phyloP scores from a whole-genome alignment of 2,329 filamentous ascomycete species.

The Lachnum nothofagi region DNA sequence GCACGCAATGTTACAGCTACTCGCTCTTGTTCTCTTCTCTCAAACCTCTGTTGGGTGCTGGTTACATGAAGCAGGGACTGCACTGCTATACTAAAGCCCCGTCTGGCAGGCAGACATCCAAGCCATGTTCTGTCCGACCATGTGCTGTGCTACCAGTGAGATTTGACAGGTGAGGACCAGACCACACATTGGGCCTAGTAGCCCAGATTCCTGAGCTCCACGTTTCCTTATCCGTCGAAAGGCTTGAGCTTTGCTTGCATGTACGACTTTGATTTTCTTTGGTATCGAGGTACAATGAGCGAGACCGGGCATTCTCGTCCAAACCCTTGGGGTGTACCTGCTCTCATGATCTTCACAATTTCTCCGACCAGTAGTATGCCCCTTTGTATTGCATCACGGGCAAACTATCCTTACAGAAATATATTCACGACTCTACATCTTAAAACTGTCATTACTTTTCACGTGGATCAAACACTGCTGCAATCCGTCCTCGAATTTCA shows the following conservation, averaged over 20 bases:
- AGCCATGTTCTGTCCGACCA: too few species aligned
- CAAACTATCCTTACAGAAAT: too few species aligned
- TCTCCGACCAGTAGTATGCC: too few species aligned
- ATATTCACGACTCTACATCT: too few species aligned
- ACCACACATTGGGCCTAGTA: background rate
- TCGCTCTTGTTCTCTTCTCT: background rate
- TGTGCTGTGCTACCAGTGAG: background rate
- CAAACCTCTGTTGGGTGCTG: background rate
- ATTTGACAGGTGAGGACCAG: background rate
- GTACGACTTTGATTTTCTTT: background rate
- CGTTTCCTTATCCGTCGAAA: background rate
- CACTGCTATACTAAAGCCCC: too few species aligned
- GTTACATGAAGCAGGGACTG: background rate
- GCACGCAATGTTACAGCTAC: background rate
- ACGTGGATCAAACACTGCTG: too few species aligned
- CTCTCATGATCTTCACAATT: too few species aligned
- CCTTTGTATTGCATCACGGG: too few species aligned
- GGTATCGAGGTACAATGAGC: background rate
- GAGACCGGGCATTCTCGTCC: background rate
- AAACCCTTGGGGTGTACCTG: background rate
- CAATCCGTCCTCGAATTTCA: too few species aligned
- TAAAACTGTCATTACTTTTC: too few species aligned
- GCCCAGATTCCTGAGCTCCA: background rate
- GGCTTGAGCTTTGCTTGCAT: background rate
- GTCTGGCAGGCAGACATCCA: too few species aligned